These are phyloP conservation scores for Macrolepiota dolichaula DNA, from an alignment of 768 basidiomycete species.

Conservation along the genomic window DNA sequence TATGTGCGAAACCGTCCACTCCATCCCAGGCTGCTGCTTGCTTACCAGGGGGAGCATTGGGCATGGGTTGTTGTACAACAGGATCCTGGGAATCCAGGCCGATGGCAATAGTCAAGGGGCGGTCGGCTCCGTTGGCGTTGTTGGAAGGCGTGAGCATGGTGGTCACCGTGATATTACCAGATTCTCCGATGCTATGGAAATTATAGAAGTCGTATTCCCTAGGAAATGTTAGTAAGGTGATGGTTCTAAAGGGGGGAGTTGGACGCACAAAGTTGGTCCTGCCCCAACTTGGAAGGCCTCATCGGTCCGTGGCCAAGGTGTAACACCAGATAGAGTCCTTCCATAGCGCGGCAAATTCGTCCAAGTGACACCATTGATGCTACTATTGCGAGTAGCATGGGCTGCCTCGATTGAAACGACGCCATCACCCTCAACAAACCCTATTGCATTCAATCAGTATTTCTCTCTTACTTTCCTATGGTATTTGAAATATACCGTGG, in stretches of 20 bases:
- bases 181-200: conserved; percentile 43
- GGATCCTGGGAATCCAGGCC: conserved; percentile 41
- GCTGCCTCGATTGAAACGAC: conserved; percentile 63
- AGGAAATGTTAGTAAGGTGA: neutral
- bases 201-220: conserved; percentile 65
- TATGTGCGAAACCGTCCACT: conserved; percentile 47
- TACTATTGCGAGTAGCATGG: conserved; percentile 45
- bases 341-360: conserved; percentile 57
- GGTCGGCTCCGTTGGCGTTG: conserved; percentile 45
- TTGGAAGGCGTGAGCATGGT: conserved; percentile 47
- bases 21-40: conserved; percentile 44
- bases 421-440: conserved; percentile 61
- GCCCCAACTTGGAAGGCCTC: conserved; percentile 56
- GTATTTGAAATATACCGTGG: conserved; percentile 32
- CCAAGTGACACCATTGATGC: conserved; percentile 54
- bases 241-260: neutral
- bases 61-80: conserved; percentile 34
- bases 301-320: conserved; percentile 52
- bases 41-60: conserved; percentile 44
- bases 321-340: conserved; percentile 55
- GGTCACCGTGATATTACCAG: conserved; percentile 43
- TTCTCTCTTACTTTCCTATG: neutral
- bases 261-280: conserved; percentile 53
- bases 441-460: conserved; percentile 20
- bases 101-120: conserved; percentile 48